Conservation (phyloP, 2,329 filamentous ascomycete species). For the Neofusicoccum laricinum region DNA sequence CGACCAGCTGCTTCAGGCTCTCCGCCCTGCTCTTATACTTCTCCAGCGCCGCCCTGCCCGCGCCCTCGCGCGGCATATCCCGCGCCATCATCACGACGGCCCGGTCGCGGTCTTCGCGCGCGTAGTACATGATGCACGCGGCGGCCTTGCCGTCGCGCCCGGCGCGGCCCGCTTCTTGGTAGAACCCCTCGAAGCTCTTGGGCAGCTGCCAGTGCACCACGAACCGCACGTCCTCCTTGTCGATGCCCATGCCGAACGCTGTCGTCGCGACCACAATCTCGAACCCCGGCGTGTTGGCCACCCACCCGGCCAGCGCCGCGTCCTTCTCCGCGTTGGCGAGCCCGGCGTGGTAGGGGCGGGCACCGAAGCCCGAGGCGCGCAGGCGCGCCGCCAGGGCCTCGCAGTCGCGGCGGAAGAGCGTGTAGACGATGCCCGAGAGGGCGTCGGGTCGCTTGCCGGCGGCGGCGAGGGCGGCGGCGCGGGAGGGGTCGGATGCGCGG, state of each 20-base stretch:
- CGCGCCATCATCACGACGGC: constrained; percentile 54
- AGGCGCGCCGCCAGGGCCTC: constrained; percentile 67
- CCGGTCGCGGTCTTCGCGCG: constrained; percentile 78
- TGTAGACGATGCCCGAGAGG: constrained; percentile 78
- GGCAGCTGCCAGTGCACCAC: constrained; percentile 93
- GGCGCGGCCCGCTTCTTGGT: constrained; percentile 90
- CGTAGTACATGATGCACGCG: constrained; percentile 88
- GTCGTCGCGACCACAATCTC: constrained; percentile 94
- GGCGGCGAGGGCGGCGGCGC: constrained; percentile 57
- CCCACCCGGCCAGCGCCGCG: constrained; percentile 68
- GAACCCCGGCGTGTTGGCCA: constrained; percentile 70
- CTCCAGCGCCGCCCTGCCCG: constrained; percentile 21
- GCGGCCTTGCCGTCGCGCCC: constrained; percentile 86
- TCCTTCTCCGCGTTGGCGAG: constrained; percentile 65
- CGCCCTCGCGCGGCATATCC: constrained; percentile 45
- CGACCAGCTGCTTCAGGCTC: constrained; percentile 58
- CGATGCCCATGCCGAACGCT: constrained; percentile 96
- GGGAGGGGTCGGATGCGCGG: constrained; percentile 55
- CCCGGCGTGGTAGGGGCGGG: constrained; percentile 70
- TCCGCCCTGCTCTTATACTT: constrained; percentile 38
- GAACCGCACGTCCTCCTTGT: constrained; percentile 91
- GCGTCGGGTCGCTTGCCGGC: constrained; percentile 57
- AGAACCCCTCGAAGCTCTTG: constrained; percentile 93
- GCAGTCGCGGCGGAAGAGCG: constrained; percentile 70
- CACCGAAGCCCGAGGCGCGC: constrained; percentile 66